Percentiles rank a stretch among this genome's conserved stretches.
These are phyloP conservation scores for Elongisporangium anandrum DNA, from an alignment of 352 stramenopile genomes.

Conservation along the genomic window DNA sequence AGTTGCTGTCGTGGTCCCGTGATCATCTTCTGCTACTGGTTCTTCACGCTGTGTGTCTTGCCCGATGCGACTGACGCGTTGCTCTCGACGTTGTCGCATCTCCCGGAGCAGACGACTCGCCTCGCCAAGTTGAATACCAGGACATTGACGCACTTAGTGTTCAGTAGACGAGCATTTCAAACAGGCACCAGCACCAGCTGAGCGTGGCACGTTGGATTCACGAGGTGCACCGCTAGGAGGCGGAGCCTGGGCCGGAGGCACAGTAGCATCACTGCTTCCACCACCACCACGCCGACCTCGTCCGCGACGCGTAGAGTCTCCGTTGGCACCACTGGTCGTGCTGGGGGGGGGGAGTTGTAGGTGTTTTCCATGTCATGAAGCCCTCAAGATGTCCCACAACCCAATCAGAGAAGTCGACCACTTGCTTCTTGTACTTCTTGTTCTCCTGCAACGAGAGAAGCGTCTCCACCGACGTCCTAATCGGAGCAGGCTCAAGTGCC, in stretches of 20 bases:
- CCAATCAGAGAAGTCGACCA: background rate
- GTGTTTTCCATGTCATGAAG: conserved; percentile 4
- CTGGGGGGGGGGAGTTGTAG: background rate
- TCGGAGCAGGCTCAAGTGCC: background rate
- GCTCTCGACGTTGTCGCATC: too few species aligned
- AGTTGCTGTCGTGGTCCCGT: background rate
- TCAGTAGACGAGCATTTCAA: conserved; percentile 3
- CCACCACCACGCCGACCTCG: background rate
- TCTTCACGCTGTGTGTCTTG: background rate
- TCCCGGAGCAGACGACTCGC: background rate
- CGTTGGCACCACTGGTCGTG: background rate
- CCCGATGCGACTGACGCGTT: too few species aligned
- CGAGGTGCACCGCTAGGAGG: too few species aligned
- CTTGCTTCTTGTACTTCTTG: conserved; percentile 1
- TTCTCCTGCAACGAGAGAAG: background rate
- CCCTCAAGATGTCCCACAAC: background rate
- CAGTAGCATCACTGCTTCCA: background rate
- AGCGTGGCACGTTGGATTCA: too few species aligned
- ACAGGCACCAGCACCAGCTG: too few species aligned
- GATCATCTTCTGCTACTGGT: background rate
- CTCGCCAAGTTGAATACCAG: conserved; percentile 1
- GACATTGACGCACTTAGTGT: conserved; percentile 5
- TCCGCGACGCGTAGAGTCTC: background rate
- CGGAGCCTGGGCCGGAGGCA: too few species aligned
- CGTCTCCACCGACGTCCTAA: background rate